Evolutionary conservation across 495 filamentous ascomycete genomes (phyloP).

Genomic region (Penicillium robsamsonii): DNA sequence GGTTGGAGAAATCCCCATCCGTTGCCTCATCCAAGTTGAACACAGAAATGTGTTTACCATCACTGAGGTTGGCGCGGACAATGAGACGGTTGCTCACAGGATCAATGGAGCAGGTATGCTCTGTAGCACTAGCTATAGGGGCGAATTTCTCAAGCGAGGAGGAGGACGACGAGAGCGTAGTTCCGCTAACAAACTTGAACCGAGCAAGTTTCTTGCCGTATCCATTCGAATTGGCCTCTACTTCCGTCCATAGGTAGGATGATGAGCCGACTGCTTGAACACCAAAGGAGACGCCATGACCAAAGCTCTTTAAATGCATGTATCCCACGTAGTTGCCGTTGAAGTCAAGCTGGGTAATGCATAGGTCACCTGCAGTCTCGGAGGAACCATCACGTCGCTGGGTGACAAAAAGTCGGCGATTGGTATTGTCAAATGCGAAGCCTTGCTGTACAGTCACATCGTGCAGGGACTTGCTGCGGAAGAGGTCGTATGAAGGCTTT

Average conservation of each 20-base stretch:
- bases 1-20: conserved; percentile 15
- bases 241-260: conserved; percentile 23
- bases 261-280: conserved; percentile 16
- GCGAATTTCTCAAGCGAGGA: conserved; percentile 1
- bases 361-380: conserved; percentile 15
- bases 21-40: conserved; percentile 18
- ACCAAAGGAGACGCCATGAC: conserved; percentile 22
- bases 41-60: conserved; percentile 14
- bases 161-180: conserved; percentile 4
- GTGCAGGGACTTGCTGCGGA: conserved; percentile 14
- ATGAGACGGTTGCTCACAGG: conserved; percentile 18
- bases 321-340: conserved; percentile 18
- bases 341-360: conserved; percentile 26
- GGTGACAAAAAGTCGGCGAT: conserved; percentile 21
- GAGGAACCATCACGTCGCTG: conserved; percentile 15
- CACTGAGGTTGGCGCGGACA: conserved; percentile 13
- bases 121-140: conserved; percentile 9
- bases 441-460: conserved; percentile 23
- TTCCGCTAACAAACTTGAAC: conserved; percentile 19
- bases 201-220: conserved; percentile 21
- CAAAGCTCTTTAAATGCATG: conserved; percentile 21
- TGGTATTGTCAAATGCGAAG: conserved; percentile 25
- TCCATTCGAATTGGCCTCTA: conserved; percentile 20
- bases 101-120: conserved; percentile 20
- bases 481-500: conserved; percentile 18